Percentiles rank a stretch among this genome's conserved stretches.
phyloP scores from a whole-genome alignment of 1,284 basidiomycete species.

The Heterobasidion annosum region DNA sequence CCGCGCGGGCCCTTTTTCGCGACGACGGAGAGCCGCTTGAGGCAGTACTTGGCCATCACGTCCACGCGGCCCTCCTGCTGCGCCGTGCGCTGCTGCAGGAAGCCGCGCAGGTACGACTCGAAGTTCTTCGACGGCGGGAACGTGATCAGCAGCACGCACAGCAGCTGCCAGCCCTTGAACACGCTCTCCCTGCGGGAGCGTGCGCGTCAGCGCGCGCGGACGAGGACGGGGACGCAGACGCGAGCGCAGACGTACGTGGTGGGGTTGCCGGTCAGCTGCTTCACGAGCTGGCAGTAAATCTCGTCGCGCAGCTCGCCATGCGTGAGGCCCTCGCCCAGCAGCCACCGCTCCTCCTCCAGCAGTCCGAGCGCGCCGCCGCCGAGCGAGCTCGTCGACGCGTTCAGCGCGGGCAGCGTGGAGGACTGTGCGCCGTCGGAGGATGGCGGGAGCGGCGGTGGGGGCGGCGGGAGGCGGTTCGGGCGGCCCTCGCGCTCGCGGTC shows the following conservation, averaged over 20 bases:
- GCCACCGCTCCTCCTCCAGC: slow-evolving; percentile 81
- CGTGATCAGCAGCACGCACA: slow-evolving; percentile 80
- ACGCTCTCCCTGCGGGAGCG: slow-evolving; percentile 62
- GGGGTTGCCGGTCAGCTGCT: slow-evolving; percentile 80
- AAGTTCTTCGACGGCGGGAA: slow-evolving; percentile 91
- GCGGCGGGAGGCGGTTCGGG: slow-evolving; percentile 33
- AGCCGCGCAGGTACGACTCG: slow-evolving; percentile 70
- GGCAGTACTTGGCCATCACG: slow-evolving; percentile 83
- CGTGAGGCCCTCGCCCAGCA: slow-evolving; percentile 68
- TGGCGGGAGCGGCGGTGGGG: slow-evolving; percentile 26
- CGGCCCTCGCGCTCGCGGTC: slow-evolving; percentile 67
- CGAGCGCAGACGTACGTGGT: slow-evolving; percentile 44
- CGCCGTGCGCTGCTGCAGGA: slow-evolving; percentile 60
- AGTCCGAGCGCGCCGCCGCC: slow-evolving; percentile 25
- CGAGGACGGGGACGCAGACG: not conserved
- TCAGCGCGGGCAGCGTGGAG: slow-evolving; percentile 27
- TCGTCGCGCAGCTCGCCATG: slow-evolving; percentile 84
- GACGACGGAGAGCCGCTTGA: slow-evolving; percentile 62
- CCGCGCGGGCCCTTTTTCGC: slow-evolving; percentile 77
- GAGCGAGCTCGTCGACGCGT: slow-evolving; percentile 43
- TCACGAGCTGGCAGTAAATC: slow-evolving; percentile 87
- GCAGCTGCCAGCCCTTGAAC: slow-evolving; percentile 86
- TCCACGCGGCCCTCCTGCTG: slow-evolving; percentile 71
- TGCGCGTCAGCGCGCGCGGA: slow-evolving; percentile 1
- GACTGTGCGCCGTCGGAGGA: not conserved